Evolutionary conservation across 768 basidiomycete genomes (phyloP).

Genomic region (Lentinula boryana): DNA sequence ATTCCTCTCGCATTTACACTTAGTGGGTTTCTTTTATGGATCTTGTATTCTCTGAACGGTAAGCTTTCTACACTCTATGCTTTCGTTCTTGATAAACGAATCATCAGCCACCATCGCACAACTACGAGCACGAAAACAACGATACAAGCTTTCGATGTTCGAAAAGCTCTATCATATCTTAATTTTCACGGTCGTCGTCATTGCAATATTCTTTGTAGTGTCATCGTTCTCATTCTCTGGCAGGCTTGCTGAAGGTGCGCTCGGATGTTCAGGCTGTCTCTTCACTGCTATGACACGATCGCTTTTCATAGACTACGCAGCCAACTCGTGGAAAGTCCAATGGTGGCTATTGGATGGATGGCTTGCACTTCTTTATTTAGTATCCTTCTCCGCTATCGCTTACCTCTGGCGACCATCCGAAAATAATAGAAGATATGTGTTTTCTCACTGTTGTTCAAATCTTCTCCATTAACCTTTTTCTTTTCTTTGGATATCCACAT

Average conservation of each 20-base stretch:
- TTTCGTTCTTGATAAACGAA: conserved; percentile 4
- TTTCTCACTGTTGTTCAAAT: conserved; percentile 4
- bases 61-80: conserved; percentile 13
- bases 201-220: conserved; percentile 87
- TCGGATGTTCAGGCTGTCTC: neutral
- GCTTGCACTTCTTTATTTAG: conserved; percentile 82
- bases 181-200: conserved; percentile 71
- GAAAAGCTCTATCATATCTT: conserved; percentile 80
- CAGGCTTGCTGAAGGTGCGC: conserved; percentile 79
- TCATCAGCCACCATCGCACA: conserved; percentile 78
- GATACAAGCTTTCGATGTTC: conserved; percentile 87
- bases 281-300: neutral
- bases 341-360: conserved; percentile 99
- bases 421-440: conserved; percentile 78
- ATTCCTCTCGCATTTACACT: conserved; percentile 92
- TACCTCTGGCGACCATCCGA: conserved; percentile 93
- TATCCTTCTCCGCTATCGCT: conserved; percentile 73
- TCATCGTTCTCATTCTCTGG: conserved; percentile 90
- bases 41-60: conserved; percentile 88
- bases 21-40: conserved; percentile 96
- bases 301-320: conserved; percentile 68
- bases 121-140: conserved; percentile 79
- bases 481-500: conserved; percentile 42
- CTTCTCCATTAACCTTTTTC: conserved; percentile 13
- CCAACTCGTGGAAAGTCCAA: conserved; percentile 81